phyloP scores from a whole-genome alignment of 352 stramenopile species.

The Pythium vanterpoolii region DNA sequence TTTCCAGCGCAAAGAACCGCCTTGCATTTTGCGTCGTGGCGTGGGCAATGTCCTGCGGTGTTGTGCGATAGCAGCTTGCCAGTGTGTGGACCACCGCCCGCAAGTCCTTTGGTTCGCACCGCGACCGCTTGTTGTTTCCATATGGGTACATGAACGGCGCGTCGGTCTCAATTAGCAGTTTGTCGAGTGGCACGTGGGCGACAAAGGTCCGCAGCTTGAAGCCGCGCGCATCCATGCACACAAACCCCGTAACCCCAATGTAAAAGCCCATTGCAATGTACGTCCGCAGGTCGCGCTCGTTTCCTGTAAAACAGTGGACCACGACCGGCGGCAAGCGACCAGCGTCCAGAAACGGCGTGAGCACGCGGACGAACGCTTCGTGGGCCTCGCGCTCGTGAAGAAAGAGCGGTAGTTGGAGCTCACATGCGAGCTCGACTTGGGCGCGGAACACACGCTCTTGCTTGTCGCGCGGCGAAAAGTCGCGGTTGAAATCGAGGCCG shows the following conservation, averaged over 20 bases:
- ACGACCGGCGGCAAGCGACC: slow-evolving; percentile 45
- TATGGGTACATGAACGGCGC: slow-evolving; percentile 78
- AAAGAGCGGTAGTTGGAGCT: slow-evolving; percentile 90
- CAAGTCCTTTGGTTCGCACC: slow-evolving; percentile 69
- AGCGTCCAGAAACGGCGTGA: slow-evolving; percentile 44
- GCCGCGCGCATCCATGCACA: slow-evolving; percentile 62
- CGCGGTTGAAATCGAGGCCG: slow-evolving; percentile 94
- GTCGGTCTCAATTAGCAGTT: slow-evolving; percentile 73
- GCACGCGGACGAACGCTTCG: slow-evolving; percentile 42
- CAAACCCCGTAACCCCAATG: slow-evolving; percentile 69
- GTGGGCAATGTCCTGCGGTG: slow-evolving; percentile 35
- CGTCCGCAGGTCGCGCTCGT: slow-evolving; percentile 37
- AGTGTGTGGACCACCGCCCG: slow-evolving; percentile 57
- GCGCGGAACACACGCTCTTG: slow-evolving; percentile 85
- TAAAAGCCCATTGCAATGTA: slow-evolving; percentile 68
- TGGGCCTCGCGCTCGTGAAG: slow-evolving; percentile 86
- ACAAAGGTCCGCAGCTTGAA: slow-evolving; percentile 42
- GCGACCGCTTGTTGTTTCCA: slow-evolving; percentile 28
- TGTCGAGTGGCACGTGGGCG: slow-evolving; percentile 41
- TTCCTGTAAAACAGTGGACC: slow-evolving; percentile 77
- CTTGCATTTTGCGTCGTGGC: slow-evolving; percentile 48
- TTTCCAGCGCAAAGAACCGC: slow-evolving; percentile 46
- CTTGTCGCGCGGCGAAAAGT: slow-evolving; percentile 90
- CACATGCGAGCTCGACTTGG: slow-evolving; percentile 87
- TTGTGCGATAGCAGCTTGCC: slow-evolving; percentile 37